A percentile compares a stretch with the other conserved stretches of the same genome.
These are phyloP conservation scores for Herpetomonas tarakana DNA, from an alignment of 208 protist genomes.

Conservation along the genomic window DNA sequence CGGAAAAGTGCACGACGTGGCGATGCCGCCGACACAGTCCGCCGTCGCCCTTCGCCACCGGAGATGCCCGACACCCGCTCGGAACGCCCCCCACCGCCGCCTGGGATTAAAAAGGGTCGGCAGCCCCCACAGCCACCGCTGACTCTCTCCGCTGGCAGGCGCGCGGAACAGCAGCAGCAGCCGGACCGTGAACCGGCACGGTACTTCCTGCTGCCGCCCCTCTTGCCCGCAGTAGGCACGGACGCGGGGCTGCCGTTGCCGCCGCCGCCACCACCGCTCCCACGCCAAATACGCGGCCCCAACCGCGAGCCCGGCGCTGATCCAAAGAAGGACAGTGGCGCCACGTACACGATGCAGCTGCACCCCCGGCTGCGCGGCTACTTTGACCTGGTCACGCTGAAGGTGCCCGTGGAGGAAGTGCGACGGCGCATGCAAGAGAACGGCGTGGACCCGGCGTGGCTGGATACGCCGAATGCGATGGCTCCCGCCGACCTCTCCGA, in stretches of 20 bases:
- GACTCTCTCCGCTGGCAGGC: too few relatives aligned
- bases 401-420: conserved; percentile 37
- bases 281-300: conserved; percentile 2
- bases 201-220: not conserved
- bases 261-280: conserved; percentile 1
- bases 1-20: too few relatives aligned
- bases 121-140: too few relatives aligned
- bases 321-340: conserved; percentile 1
- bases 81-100: too few relatives aligned
- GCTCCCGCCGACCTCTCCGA: conserved; percentile 31
- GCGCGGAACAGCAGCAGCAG: too few relatives aligned
- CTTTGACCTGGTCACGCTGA: conserved; percentile 58
- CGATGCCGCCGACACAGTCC: too few relatives aligned
- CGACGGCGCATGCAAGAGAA: conserved; percentile 61
- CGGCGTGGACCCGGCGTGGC: conserved; percentile 50
- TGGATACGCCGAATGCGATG: conserved; percentile 53
- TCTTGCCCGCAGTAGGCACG: not conserved
- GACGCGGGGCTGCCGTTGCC: not conserved
- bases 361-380: conserved; percentile 61
- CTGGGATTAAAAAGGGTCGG: too few relatives aligned
- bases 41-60: too few relatives aligned
- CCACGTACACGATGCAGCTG: conserved; percentile 19
- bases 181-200: too few relatives aligned
- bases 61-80: too few relatives aligned
- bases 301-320: conserved; percentile 13